phyloP scores from a whole-genome alignment of 2,329 filamentous ascomycete genomes.

The Aspergillus aculeatus region DNA sequence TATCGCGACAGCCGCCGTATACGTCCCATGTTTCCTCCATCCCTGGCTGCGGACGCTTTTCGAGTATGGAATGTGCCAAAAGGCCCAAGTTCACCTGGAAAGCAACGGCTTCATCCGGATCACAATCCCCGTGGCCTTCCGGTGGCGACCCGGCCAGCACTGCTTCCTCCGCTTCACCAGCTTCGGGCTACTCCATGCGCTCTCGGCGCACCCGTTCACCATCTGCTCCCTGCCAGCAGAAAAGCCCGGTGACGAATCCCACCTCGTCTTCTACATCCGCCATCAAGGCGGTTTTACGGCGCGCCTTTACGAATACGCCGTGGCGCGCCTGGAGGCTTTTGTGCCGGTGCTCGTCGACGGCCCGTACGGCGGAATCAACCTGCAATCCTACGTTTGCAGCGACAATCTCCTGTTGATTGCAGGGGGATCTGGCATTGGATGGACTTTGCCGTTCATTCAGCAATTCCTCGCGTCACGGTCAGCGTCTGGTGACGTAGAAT shows the following conservation, averaged over 20 bases:
- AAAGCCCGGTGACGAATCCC: conserved; percentile 21
- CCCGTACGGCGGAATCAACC: conserved; percentile 53
- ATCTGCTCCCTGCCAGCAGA: conserved; percentile 45
- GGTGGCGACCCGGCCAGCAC: no score
- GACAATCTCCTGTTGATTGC: not conserved
- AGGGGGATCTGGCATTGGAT: not conserved
- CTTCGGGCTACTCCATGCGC: no score
- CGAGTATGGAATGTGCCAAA: no score
- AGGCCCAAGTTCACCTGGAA: no score
- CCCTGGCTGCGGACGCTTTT: no score
- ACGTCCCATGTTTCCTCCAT: no score
- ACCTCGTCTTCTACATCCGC: conserved; percentile 55
- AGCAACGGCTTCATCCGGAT: no score
- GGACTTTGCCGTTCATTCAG: not conserved
- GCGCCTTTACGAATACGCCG: conserved; percentile 42
- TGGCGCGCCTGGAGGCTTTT: conserved; percentile 34
- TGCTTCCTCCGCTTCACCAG: no score
- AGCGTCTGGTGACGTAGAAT: not conserved
- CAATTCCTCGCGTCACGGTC: no score
- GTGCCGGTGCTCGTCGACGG: conserved; percentile 56
- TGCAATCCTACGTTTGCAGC: not conserved
- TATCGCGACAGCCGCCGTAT: no score
- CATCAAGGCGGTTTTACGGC: conserved; percentile 52
- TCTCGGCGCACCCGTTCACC: no score
- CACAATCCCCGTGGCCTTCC: no score